Evolutionary conservation across 208 protist species (phyloP), one percentile per base, ranked within the genome.

Genomic region (Leishmania turanica): DNA sequence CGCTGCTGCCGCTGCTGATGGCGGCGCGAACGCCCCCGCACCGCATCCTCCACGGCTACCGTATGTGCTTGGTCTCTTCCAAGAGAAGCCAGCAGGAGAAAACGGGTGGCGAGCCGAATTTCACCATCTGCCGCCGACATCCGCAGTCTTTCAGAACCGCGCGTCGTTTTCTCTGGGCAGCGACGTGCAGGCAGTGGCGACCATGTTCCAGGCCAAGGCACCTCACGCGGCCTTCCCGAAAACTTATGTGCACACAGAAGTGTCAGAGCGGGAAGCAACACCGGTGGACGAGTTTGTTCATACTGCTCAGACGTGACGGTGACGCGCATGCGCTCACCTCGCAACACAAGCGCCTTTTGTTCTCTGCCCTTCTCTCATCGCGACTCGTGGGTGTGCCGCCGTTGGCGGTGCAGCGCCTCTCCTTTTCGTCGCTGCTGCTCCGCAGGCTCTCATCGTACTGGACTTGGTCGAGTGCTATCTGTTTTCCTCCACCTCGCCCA

Each of bases 181-280:
- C 45, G 42, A 49, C n/a, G 69, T 60, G 19, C 40, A 31, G 37
- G 3, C 72, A 2, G 82, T 81, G 37, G 51, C 21, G 49, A 72
- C 82, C 13, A 81, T 42, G 71, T 81, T 81, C 64, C 82, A 85
- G 72, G 82, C 58, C n/a, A 85, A 75, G 64, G 27, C 82, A 4
- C 82, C 82, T 9, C 82, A 78, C 54, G 77, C 82, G 1, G 72
- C 83, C 8, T 93, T 91, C 31, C 80, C 86, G 5, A 64, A 58
- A 4, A 78, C 84, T 31, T 78, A 78, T 13, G 72, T 81, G 31
- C 58, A 85, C 64, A 81, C 77, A 24, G 77, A 81, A 24, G 34
- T 85, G 19, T 80, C 85, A 17, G 69, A 85, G 51, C 71, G 79
- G 53, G 69, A 34, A 3, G 66, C 84, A 56, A 80, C 71, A 7